Base-by-base conservation (phyloP, 805 yeast genomes). In the Zygosaccharomyces siamensis region DNA sequence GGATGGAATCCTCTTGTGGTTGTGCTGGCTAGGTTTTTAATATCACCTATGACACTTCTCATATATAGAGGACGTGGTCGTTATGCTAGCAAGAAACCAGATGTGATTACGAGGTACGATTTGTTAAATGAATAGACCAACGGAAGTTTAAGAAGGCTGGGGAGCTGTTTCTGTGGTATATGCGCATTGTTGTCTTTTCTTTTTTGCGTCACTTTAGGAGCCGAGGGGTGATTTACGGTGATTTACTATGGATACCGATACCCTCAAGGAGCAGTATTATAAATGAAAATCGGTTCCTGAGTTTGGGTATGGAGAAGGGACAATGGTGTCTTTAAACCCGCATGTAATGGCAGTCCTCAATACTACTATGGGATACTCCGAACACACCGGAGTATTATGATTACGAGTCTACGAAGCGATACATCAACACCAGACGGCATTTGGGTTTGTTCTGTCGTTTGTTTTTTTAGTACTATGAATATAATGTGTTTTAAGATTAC, bases 61-160 rank as follows among this genome's bases (percentile, higher is more conserved):
- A 31, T 48, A 24, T 46, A 45, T 24, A 26, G 45, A 41, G 55
- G 55, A n/a, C 55, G 55, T 37, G 58, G 58, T 5, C 50, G 48
- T 5, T 51, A 53, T 33, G 53, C 23, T 7, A 55, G 58, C 36
- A 45, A 49, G 7, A 55, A 55, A 20, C 58, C 58, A 21, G 45
- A 46, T 7, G 49, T 55, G 4, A 54, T 61, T 11, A 61, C 64
- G 7, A 53, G 65, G 21, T 45, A 52, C 28, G 65, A 61, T 43
- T 39, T 61, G 7, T 30, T 61, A 11, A 43, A 45, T 21, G 57
- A 55, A n/a, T 59, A 33, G 20, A 33, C 6, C 7, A 11, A 2
- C 16, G 21, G 16, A 11, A 21, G 20, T 5, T 8, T 16, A 33
- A 14, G 11, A 21, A 16, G 6, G 35, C 5, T 20, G 6, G 8